A percentile compares a stretch with the other conserved stretches of the same genome.
Conservation (phyloP, 225 moss, liverwort and hornwort species). For the Ulota crispa region DNA sequence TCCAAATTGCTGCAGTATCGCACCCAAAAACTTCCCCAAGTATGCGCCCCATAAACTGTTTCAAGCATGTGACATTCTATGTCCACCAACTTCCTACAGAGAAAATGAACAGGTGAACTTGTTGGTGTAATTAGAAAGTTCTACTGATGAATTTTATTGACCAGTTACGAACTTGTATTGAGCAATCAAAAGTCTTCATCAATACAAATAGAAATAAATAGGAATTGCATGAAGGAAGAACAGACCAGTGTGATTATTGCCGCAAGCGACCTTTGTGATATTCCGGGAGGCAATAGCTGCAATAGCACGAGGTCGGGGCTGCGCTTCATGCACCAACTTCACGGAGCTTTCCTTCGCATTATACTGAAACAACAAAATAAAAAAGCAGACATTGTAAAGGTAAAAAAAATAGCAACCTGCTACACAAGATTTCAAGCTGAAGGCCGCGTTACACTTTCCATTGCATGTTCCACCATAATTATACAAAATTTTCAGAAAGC, state of each 20-base stretch:
- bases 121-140: neutral
- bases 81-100: conserved; percentile 36
- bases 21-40: conserved; percentile 26
- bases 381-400: conserved; percentile 6
- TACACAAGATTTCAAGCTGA: neutral
- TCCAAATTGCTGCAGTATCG: conserved; percentile 15
- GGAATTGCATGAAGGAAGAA: conserved; percentile 5
- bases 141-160: neutral
- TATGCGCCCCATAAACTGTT: conserved; percentile 26
- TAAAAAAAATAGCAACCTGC: neutral
- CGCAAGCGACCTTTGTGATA: conserved; percentile 82
- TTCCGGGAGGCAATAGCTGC: conserved; percentile 68
- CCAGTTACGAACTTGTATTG: neutral
- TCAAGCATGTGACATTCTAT: conserved; percentile 26
- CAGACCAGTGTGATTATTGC: conserved; percentile 89
- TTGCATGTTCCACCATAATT: neutral
- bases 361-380: conserved; percentile 54
- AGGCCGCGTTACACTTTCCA: neutral
- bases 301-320: conserved; percentile 86
- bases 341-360: conserved; percentile 94
- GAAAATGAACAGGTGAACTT: conserved; percentile 24
- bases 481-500: neutral
- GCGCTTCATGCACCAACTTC: conserved; percentile 83
- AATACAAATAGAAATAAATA: conserved; percentile 17
- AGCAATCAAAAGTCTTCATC: neutral